Percentiles rank a stretch among this genome's conserved stretches.
Conservation (phyloP, 208 protist species). For the Blastocrithidia nonstop region DNA sequence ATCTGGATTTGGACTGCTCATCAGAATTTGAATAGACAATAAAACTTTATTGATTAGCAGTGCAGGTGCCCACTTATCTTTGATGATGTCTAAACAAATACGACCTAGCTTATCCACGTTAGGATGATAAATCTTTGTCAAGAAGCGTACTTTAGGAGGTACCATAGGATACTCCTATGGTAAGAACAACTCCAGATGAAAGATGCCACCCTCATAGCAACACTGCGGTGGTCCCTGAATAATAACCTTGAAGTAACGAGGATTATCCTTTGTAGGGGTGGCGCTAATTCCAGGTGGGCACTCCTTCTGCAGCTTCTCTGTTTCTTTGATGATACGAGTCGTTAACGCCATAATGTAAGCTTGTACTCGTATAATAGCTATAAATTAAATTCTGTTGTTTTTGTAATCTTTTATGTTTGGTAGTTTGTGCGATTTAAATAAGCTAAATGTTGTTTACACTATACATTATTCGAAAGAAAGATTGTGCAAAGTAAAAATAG, state of each 20-base stretch:
- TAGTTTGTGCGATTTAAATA: too few species aligned
- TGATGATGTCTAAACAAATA: slow-evolving; percentile 99
- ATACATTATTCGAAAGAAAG: neutral
- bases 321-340: slow-evolving; percentile 83
- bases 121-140: slow-evolving; percentile 99
- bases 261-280: slow-evolving; percentile 63
- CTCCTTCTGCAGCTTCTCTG: slow-evolving; percentile 82
- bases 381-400: slow-evolving; percentile 3
- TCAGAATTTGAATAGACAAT: slow-evolving; percentile 98
- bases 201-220: slow-evolving; percentile 84
- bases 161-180: slow-evolving; percentile 92
- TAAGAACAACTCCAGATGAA: slow-evolving; percentile 73
- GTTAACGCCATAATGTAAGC: slow-evolving; percentile 34
- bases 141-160: slow-evolving; percentile 96
- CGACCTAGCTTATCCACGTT: slow-evolving; percentile 97
- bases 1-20: slow-evolving; percentile 99
- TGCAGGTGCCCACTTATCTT: slow-evolving; percentile 99
- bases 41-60: slow-evolving; percentile 99
- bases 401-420: too few species aligned
- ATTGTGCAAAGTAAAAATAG: slow-evolving; percentile 3
- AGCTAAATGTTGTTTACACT: slow-evolving; percentile 4
- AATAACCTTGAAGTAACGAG: slow-evolving; percentile 77
- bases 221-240: slow-evolving; percentile 78
- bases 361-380: slow-evolving; percentile 2
- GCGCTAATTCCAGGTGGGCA: slow-evolving; percentile 76